Conservation (phyloP, 805 yeast genomes). For the Grigorovia transvaalensis region DNA sequence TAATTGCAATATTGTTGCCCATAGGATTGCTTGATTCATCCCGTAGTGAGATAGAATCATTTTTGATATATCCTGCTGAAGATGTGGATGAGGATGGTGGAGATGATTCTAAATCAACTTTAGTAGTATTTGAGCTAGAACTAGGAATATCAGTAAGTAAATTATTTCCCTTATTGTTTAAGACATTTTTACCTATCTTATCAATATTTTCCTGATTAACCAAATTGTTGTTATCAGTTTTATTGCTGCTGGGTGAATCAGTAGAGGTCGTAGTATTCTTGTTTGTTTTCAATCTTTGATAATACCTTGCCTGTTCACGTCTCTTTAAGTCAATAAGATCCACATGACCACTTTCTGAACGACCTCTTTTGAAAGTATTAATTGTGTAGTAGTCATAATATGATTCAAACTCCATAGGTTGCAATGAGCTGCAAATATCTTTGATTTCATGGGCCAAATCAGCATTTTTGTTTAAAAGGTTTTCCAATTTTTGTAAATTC, state of each 20-base stretch:
- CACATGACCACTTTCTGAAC: slow-evolving; percentile 26
- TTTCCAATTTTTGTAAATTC: neutral
- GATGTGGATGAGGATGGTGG: neutral
- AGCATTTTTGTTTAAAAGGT: neutral
- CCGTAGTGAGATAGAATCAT: no score
- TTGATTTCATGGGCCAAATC: slow-evolving; percentile 6
- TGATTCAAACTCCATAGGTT: slow-evolving; percentile 27
- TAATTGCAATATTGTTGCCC: neutral
- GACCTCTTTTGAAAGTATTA: slow-evolving; percentile 22
- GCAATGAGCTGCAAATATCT: slow-evolving; percentile 9
- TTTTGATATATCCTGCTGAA: no score
- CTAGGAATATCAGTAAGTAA: neutral
- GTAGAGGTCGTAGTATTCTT: neutral
- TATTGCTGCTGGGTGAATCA: slow-evolving; percentile 4
- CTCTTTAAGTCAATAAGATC: slow-evolving; percentile 21
- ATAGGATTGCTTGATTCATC: no score
- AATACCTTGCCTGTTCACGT: slow-evolving; percentile 20
- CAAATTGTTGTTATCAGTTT: neutral
- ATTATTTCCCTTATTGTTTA: neutral
- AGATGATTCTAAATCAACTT: neutral
- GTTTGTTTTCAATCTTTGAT: slow-evolving; percentile 14
- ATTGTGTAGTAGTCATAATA: slow-evolving; percentile 23
- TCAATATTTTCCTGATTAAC: neutral
- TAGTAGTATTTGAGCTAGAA: neutral
- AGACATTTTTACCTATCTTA: neutral